Conservation (phyloP, 1,284 basidiomycete species). For the Taiwanofungus camphoratus region DNA sequence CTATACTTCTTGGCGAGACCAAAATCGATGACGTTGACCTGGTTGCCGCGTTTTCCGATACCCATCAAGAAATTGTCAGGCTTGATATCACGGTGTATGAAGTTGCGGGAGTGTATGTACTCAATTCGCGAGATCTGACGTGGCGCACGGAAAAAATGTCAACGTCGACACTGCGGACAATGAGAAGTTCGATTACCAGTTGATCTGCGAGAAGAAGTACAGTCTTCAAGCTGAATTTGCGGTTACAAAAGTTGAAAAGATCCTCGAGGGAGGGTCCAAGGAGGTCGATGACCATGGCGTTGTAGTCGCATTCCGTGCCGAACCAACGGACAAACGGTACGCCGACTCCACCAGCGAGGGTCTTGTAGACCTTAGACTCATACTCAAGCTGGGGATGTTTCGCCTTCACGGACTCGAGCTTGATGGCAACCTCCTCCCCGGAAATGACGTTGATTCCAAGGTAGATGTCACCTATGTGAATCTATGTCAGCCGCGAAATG, state of each 20-base stretch:
- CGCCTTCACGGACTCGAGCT: slow-evolving; percentile 99
- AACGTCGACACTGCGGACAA: slow-evolving; percentile 11
- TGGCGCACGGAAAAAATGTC: slow-evolving; percentile 9
- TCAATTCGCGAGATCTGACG: slow-evolving; percentile 94
- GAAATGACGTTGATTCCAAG: slow-evolving; percentile 99
- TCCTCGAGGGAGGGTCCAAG: slow-evolving; percentile 97
- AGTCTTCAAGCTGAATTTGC: slow-evolving; percentile 97
- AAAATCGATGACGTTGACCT: slow-evolving; percentile 99
- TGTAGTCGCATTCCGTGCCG: slow-evolving; percentile 99
- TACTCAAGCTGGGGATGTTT: slow-evolving; percentile 99
- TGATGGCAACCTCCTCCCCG: slow-evolving; percentile 99
- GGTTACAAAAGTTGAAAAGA: slow-evolving; percentile 99
- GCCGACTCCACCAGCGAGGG: slow-evolving; percentile 95
- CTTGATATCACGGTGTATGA: slow-evolving; percentile 99
- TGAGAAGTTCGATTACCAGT: slow-evolving; percentile 53
- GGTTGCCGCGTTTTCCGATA: slow-evolving; percentile 98
- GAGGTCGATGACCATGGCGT: slow-evolving; percentile 98
- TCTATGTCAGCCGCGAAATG: slow-evolving; percentile 2
- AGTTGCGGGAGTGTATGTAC: slow-evolving; percentile 99
- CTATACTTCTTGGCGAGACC: slow-evolving; percentile 99
- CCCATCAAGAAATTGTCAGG: slow-evolving; percentile 99
- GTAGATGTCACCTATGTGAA: slow-evolving; percentile 86
- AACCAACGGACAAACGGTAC: slow-evolving; percentile 98
- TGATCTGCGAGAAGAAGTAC: slow-evolving; percentile 96
- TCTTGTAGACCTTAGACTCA: slow-evolving; percentile 96